These are phyloP conservation scores for Chalaropsis ovoidea DNA, from an alignment of 2,329 filamentous ascomycete genomes.

Conservation along the genomic window DNA sequence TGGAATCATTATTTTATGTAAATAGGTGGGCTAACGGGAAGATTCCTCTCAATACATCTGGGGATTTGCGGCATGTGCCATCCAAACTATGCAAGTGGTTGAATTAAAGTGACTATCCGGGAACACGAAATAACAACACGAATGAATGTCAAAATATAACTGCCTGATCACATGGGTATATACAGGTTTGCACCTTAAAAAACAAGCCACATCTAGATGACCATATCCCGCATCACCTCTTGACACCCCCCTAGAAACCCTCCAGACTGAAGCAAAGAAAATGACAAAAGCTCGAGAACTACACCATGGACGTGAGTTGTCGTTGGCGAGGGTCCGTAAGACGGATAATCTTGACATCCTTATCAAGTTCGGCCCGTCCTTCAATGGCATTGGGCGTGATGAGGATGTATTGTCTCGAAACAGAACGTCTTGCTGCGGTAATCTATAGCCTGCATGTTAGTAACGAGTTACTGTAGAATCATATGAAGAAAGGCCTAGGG, in stretches of 20 bases:
- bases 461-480: background rate
- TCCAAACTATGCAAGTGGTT: too few relatives aligned
- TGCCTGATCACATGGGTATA: background rate
- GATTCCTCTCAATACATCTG: too few relatives aligned
- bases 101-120: too few relatives aligned
- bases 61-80: too few relatives aligned
- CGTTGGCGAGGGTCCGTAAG: conserved; percentile 51
- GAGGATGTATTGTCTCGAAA: conserved; percentile 89
- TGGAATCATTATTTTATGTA: background rate
- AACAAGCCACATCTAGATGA: background rate
- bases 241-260: background rate
- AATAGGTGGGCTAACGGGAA: too few relatives aligned
- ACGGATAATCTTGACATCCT: conserved; percentile 69
- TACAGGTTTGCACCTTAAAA: conserved; percentile 1
- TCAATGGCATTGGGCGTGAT: conserved; percentile 87
- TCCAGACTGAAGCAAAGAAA: background rate
- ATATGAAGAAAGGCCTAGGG: background rate
- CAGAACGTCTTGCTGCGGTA: conserved; percentile 66
- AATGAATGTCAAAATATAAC: background rate
- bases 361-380: conserved; percentile 45
- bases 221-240: background rate
- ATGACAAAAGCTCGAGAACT: background rate
- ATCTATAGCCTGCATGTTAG: conserved; percentile 23
- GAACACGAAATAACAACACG: background rate
- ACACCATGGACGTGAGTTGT: conserved; percentile 27